Conservation (phyloP, 495 filamentous ascomycete genomes). For the Trypethelium eluteriae region DNA sequence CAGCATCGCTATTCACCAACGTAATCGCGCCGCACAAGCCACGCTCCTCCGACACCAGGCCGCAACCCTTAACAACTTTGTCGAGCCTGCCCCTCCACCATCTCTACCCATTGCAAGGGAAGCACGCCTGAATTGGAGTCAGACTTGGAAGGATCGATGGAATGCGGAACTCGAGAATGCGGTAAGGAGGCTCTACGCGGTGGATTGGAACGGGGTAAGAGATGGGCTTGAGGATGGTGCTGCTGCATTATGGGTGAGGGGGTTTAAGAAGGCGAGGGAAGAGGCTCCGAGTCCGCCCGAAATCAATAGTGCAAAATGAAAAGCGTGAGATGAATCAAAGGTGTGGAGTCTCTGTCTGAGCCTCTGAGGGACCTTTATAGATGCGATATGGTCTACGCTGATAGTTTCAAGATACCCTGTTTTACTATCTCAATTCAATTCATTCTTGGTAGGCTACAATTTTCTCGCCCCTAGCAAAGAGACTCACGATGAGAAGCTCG, state of each 20-base stretch:
- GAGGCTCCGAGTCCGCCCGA: conserved; percentile 17
- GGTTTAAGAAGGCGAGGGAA: conserved; percentile 28
- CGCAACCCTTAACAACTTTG: conserved; percentile 46
- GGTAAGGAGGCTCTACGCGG: conserved; percentile 29
- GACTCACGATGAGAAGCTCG: no score
- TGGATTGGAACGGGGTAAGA: conserved; percentile 34
- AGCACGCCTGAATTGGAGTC: conserved; percentile 27
- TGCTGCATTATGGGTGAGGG: conserved; percentile 18
- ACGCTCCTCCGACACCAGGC: conserved; percentile 63
- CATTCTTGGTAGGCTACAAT: no score
- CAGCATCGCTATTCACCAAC: conserved; percentile 63
- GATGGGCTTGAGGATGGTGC: conserved; percentile 31
- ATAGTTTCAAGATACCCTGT: background rate
- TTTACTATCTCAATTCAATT: background rate
- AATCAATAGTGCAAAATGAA: background rate
- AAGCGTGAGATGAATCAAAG: background rate
- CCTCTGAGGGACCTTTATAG: background rate
- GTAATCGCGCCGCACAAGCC: conserved; percentile 62
- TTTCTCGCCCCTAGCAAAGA: no score
- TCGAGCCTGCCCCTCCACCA: conserved; percentile 50
- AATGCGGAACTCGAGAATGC: conserved; percentile 34
- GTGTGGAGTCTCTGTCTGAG: background rate
- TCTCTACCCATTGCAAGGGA: conserved; percentile 56
- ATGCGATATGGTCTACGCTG: background rate
- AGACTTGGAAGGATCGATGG: conserved; percentile 39